phyloP scores from a whole-genome alignment of 179 eudicot species.

The Pouteria campechiana region DNA sequence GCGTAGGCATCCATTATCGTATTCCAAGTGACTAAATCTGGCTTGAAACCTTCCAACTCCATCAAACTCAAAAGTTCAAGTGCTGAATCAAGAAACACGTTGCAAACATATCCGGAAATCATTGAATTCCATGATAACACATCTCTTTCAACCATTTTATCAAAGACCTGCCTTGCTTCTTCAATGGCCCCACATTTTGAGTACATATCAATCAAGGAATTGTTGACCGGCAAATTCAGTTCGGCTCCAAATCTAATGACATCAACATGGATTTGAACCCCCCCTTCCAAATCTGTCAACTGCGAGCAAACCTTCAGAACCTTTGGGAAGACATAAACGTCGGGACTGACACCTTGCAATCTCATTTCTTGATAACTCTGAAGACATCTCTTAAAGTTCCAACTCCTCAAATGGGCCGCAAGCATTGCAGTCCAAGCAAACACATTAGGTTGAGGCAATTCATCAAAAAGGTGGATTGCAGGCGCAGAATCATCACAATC shows the following conservation, averaged over 20 bases:
- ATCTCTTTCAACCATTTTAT: conserved; percentile 26
- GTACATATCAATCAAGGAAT: conserved; percentile 53
- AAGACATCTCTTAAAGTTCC: conserved; percentile 16
- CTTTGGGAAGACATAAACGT: conserved; percentile 41
- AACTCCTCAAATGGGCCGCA: conserved; percentile 28
- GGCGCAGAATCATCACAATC: conserved; percentile 18
- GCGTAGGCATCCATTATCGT: conserved; percentile 46
- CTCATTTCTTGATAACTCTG: conserved; percentile 26
- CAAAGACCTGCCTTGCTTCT: conserved; percentile 27
- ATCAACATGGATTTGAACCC: conserved; percentile 38
- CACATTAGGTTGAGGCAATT: conserved; percentile 39
- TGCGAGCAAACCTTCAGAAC: conserved; percentile 34
- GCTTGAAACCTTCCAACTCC: conserved; percentile 20
- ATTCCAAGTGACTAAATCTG: conserved; percentile 45
- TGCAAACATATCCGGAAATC: conserved; percentile 38
- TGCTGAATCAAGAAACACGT: conserved; percentile 22
- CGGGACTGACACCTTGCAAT: conserved; percentile 20
- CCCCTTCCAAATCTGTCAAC: conserved; percentile 2
- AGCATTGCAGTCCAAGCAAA: conserved; percentile 48
- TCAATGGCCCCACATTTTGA: conserved; percentile 27
- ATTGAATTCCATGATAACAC: conserved; percentile 42
- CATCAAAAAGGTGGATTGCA: conserved; percentile 37
- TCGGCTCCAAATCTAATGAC: conserved; percentile 32
- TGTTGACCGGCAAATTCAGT: conserved; percentile 20
- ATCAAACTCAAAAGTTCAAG: conserved; percentile 22